Percentiles rank a stretch among this genome's conserved stretches.
These are phyloP conservation scores for Ceratocystis huliohia DNA, from an alignment of 2,329 filamentous ascomycete species.

Conservation along the genomic window DNA sequence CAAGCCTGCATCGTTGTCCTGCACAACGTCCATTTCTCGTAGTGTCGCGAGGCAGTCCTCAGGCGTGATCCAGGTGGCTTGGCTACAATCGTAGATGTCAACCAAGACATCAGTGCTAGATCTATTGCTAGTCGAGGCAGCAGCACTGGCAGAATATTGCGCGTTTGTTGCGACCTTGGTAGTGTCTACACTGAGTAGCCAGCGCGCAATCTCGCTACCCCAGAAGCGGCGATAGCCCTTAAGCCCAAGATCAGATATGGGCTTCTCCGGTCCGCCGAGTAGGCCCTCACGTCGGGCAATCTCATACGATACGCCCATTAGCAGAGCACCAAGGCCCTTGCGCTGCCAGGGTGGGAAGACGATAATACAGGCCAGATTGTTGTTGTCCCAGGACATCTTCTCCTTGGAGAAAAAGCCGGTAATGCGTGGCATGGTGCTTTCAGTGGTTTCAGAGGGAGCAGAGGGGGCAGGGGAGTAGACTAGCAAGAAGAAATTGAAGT, in stretches of 20 bases:
- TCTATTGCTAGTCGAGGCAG: slow-evolving; percentile 11
- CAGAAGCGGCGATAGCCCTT: slow-evolving; percentile 78
- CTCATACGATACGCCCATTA: slow-evolving; percentile 91
- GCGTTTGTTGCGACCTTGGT: slow-evolving; percentile 23
- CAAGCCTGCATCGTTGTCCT: slow-evolving; percentile 41
- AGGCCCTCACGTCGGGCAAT: slow-evolving; percentile 72
- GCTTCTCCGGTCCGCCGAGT: slow-evolving; percentile 86
- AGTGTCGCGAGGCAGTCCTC: slow-evolving; percentile 74
- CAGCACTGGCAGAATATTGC: slow-evolving; percentile 24
- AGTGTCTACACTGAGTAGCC: slow-evolving; percentile 34
- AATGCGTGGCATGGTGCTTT: slow-evolving; percentile 36
- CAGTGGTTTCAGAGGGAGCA: slow-evolving; percentile 1
- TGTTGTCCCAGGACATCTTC: slow-evolving; percentile 97
- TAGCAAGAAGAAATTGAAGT: slow-evolving; percentile 89
- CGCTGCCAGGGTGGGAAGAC: slow-evolving; percentile 93
- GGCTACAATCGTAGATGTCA: slow-evolving; percentile 58
- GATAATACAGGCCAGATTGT: slow-evolving; percentile 92
- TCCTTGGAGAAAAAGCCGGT: slow-evolving; percentile 98
- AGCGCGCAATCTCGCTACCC: slow-evolving; percentile 71
- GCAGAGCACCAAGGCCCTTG: slow-evolving; percentile 70
- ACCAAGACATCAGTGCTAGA: slow-evolving; percentile 36
- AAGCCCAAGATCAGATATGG: slow-evolving; percentile 71
- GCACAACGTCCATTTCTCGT: slow-evolving; percentile 63
- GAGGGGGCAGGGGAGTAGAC: slow-evolving; percentile 49
- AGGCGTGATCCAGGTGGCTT: slow-evolving; percentile 66